Percentiles rank a stretch among this genome's conserved stretches.
Conservation (phyloP, 2,329 filamentous ascomycete species). For the Aspergillus sp. region DNA sequence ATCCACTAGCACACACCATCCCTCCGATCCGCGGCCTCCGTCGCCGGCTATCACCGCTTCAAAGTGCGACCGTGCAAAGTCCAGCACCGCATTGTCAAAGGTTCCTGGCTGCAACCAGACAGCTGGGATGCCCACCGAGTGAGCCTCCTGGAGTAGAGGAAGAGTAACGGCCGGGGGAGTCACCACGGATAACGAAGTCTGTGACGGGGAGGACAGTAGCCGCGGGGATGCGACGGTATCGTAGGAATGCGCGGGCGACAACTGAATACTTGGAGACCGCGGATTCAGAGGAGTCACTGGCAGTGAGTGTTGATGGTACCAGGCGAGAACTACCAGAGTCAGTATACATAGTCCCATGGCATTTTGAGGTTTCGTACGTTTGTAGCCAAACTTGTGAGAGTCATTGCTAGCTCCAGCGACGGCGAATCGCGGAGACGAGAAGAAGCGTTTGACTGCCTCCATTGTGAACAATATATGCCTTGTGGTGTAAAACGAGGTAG, state of each 20-base stretch:
- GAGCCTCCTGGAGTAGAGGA: constrained; percentile 73
- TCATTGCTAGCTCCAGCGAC: constrained; percentile 89
- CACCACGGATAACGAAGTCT: constrained; percentile 80
- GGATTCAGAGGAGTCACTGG: constrained; percentile 85
- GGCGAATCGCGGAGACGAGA: constrained; percentile 75
- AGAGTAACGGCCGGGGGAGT: constrained; percentile 79
- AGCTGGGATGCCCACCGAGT: constrained; percentile 67
- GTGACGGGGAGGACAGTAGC: constrained; percentile 62
- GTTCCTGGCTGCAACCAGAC: constrained; percentile 92
- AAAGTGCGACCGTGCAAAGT: constrained; percentile 69
- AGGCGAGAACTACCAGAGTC: constrained; percentile 69
- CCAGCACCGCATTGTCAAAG: constrained; percentile 73
- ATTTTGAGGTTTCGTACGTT: constrained; percentile 55
- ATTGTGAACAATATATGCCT: constrained; percentile 15
- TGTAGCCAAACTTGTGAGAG: constrained; percentile 81
- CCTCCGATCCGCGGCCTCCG: constrained; percentile 66
- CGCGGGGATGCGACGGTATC: constrained; percentile 65
- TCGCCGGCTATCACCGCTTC: constrained; percentile 66
- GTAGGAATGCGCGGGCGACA: constrained; percentile 56
- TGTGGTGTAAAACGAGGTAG: not conserved
- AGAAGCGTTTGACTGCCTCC: constrained; percentile 71
- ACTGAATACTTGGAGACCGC: constrained; percentile 61
- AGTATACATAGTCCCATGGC: constrained; percentile 3
- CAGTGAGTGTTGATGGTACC: constrained; percentile 78
- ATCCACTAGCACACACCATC: constrained; percentile 87